A percentile compares a stretch with the other conserved stretches of the same genome.
These are phyloP conservation scores for Kodamaea kaohsiungensis DNA, from an alignment of 805 yeast genomes.

Conservation along the genomic window DNA sequence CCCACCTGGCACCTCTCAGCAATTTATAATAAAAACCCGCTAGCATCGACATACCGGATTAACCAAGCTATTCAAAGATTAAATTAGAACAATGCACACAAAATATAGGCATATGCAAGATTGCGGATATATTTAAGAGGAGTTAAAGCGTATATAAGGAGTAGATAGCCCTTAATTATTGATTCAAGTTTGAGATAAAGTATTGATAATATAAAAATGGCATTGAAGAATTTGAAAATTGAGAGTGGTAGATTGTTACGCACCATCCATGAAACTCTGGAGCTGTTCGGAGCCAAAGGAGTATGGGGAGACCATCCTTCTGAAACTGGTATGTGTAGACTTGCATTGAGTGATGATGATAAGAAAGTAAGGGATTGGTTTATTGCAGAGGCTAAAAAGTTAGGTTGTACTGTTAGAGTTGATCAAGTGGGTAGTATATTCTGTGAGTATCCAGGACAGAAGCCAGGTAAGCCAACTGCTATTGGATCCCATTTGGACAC, in stretches of 20 bases:
- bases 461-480: constrained; percentile 53
- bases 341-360: constrained; percentile 64
- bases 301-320: constrained; percentile 57
- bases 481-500: constrained; percentile 78
- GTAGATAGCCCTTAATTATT: not conserved
- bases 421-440: constrained; percentile 73
- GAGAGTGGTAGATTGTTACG: constrained; percentile 45
- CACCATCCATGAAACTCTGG: constrained; percentile 63
- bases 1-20: no score
- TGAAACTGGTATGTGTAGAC: constrained; percentile 68
- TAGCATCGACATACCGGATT: not conserved
- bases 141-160: not conserved
- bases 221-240: constrained; percentile 4
- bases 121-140: no score
- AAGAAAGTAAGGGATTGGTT: constrained; percentile 69
- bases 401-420: constrained; percentile 60
- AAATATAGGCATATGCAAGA: no score
- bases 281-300: constrained; percentile 59
- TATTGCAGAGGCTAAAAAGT: constrained; percentile 45
- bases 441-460: constrained; percentile 60
- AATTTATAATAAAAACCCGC: not conserved
- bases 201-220: not conserved
- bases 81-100: not conserved
- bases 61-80: not conserved
- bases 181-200: not conserved